Evolutionary conservation across 441 rosid genomes (phyloP).

Genomic region (Bocquillonia castaneifolia): DNA sequence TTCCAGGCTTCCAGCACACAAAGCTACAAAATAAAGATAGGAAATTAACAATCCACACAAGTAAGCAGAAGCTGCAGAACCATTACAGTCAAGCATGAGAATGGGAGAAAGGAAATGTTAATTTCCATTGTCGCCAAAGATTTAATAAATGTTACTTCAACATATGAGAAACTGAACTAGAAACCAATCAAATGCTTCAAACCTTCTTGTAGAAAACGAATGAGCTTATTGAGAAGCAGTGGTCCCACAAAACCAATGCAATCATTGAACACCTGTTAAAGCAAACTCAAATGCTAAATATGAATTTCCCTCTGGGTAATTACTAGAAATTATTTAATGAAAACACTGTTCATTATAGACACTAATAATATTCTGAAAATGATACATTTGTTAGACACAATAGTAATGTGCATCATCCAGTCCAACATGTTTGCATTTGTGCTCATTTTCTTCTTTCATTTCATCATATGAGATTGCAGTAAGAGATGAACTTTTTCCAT

Average conservation of each 20-base stretch:
- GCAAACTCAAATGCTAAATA: background rate
- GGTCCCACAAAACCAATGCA: conserved; percentile 83
- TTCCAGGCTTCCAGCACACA: background rate
- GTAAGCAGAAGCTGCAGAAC: background rate
- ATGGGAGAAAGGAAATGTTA: background rate
- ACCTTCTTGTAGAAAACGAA: conserved; percentile 86
- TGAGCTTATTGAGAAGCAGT: conserved; percentile 76
- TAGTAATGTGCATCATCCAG: background rate
- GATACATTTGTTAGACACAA: background rate
- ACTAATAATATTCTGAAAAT: background rate
- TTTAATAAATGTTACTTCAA: background rate
- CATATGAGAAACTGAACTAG: conserved; percentile 8
- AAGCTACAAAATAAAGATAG: background rate
- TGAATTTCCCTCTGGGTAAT: background rate
- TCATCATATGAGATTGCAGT: background rate
- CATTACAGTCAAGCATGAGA: background rate
- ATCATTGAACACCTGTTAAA: conserved; percentile 74
- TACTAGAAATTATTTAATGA: background rate
- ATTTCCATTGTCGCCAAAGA: background rate
- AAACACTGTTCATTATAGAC: conserved; percentile 2
- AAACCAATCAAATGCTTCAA: conserved; percentile 17
- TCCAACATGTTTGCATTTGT: conserved; percentile 2
- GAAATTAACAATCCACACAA: background rate
- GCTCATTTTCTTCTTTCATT: background rate
- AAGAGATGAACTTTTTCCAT: background rate